phyloP scores from a whole-genome alignment of 2,329 filamentous ascomycete genomes.

The Monilinia laxa region DNA sequence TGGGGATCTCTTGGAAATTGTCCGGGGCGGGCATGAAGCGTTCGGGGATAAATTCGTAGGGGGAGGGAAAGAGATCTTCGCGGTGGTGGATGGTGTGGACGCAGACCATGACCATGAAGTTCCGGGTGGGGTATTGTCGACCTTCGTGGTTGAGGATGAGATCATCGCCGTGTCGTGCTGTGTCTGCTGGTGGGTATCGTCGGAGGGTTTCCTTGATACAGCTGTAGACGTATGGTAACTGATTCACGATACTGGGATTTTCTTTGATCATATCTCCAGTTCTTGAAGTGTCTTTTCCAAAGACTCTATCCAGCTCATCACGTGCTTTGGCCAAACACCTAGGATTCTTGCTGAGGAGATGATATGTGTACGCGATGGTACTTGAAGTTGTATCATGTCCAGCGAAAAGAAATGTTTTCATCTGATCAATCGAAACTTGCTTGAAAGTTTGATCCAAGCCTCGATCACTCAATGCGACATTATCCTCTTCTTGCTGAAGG shows the following conservation, averaged over 20 bases:
- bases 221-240: constrained; percentile 30
- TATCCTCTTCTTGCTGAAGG: constrained; percentile 22
- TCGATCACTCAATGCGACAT: constrained; percentile 8
- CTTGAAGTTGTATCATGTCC: constrained; percentile 34
- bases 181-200: constrained; percentile 30
- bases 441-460: constrained; percentile 30
- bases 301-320: constrained; percentile 31
- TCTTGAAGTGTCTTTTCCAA: constrained; percentile 29
- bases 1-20: constrained; percentile 33
- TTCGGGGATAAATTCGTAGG: constrained; percentile 49
- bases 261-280: constrained; percentile 23
- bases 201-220: constrained; percentile 34
- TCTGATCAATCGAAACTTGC: constrained; percentile 28
- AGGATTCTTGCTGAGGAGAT: constrained; percentile 30
- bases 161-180: constrained; percentile 25
- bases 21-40: constrained; percentile 44
- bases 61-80: constrained; percentile 44
- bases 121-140: constrained; percentile 25
- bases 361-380: constrained; percentile 30
- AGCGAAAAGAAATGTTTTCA: constrained; percentile 31
- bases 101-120: constrained; percentile 27
- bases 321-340: constrained; percentile 28
- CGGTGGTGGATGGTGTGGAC: constrained; percentile 36
- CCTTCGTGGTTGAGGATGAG: constrained; percentile 19
- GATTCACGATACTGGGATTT: constrained; percentile 29